Base-by-base conservation (phyloP, 768 basidiomycete species). In the Russula sp. region DNA sequence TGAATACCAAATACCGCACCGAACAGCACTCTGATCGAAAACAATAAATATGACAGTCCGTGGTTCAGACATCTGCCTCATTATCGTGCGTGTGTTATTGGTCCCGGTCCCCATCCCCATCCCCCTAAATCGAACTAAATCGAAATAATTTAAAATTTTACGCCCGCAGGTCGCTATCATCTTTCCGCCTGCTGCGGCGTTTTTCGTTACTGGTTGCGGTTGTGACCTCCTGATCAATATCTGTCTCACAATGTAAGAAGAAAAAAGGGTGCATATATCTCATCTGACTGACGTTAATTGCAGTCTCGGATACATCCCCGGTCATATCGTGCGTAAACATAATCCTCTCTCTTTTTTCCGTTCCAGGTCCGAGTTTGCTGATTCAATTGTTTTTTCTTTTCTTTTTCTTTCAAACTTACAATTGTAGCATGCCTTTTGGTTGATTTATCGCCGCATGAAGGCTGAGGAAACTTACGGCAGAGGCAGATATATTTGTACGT, bases 171-270 rank as follows among this genome's bases (percentile, higher is more conserved):
- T 90, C 61, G 84, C 89, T 11, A 89, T 92, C 70, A 70, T 92
- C 57, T 91, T 92, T 73, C 90, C 91, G 10, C 89, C 90, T 6
- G 91, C 90, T 0, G 89, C 90, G 0, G 90, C 85, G 0, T 85
- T 77, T 3, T 85, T 93, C 70, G 73, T 94, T 62, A 83, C 89
- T 0, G 92, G 92, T 36, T 95, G 92, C 74, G 84, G 86, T 66
- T 92, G 90, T 71, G 92, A 94, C 77, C 78, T 94, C 53, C 81
- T 94, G 70, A 91, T 94, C 76, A 94, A 89, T 76, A 84, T 94
- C 64, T 77, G 80, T 63, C 76, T 94, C 71, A 93, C 92, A 0
- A 75, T 88, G 90, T 92, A 34, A 46, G 26, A 22, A 22, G 10
- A 46, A 9, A 20, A 46, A 22, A 1, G n/a, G n/a, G n/a, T 1